phyloP scores from a whole-genome alignment of 225 moss, liverwort and hornwort species.

The Takakia lepidozioides region DNA sequence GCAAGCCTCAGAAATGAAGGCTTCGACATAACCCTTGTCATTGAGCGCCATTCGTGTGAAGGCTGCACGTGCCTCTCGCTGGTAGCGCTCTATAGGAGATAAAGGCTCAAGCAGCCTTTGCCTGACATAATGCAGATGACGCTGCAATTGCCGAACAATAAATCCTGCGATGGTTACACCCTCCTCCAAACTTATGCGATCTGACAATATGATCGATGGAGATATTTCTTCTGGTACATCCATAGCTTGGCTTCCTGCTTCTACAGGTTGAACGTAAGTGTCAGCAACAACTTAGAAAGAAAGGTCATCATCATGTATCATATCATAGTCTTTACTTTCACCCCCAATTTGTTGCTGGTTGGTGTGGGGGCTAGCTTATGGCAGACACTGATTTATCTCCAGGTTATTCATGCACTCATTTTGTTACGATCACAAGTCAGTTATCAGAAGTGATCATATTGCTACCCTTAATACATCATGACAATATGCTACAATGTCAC shows the following conservation, averaged over 20 bases:
- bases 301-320: too few species aligned
- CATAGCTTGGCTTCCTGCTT: background rate
- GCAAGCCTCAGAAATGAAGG: conserved; percentile 32
- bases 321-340: too few species aligned
- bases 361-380: too few species aligned
- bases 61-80: conserved; percentile 18
- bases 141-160: conserved; percentile 15
- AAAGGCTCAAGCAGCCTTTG: conserved; percentile 16
- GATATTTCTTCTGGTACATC: background rate
- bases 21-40: conserved; percentile 15
- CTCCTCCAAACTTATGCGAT: conserved; percentile 10
- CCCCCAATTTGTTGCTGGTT: too few species aligned
- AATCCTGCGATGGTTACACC: conserved; percentile 6
- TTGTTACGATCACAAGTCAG: too few species aligned
- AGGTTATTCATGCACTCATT: too few species aligned
- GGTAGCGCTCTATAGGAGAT: conserved; percentile 19
- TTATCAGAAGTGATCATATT: too few species aligned
- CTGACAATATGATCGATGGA: conserved; percentile 2
- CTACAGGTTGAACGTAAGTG: background rate
- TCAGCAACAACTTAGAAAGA: too few species aligned
- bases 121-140: conserved; percentile 11
- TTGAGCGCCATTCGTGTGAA: conserved; percentile 11
- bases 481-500: too few species aligned
- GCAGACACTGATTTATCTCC: too few species aligned
- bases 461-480: too few species aligned